phyloP scores from a whole-genome alignment of 164 flowering plant species.

The Vitis amurensis region DNA sequence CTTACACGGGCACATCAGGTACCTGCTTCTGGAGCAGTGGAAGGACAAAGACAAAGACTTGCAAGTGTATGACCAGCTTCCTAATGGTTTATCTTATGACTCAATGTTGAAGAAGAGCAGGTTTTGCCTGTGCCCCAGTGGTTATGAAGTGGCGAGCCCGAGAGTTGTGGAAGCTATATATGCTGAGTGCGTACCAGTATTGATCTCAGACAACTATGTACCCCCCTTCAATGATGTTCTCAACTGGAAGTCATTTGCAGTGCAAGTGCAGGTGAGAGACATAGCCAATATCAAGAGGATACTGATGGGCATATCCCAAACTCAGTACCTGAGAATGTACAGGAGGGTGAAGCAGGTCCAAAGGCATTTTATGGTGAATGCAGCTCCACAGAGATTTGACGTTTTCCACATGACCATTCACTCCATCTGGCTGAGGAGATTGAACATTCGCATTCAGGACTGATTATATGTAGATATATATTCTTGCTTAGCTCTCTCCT shows the following conservation, averaged over 20 bases:
- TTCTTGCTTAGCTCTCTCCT: too few relatives aligned
- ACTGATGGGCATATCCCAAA: slow-evolving; percentile 29
- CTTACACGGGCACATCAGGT: slow-evolving; percentile 51
- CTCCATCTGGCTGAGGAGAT: too few relatives aligned
- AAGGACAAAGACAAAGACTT: slow-evolving; percentile 45
- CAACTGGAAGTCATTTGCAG: slow-evolving; percentile 37
- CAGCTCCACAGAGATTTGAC: slow-evolving; percentile 32
- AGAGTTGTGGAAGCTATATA: slow-evolving; percentile 48
- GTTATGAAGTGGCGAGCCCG: slow-evolving; percentile 51
- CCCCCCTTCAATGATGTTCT: slow-evolving; percentile 44
- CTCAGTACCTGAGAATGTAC: slow-evolving; percentile 32
- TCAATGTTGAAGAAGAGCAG: slow-evolving; percentile 41
- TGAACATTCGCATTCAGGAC: slow-evolving; percentile 2
- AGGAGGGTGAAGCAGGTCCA: slow-evolving; percentile 39
- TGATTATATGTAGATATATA: too few relatives aligned
- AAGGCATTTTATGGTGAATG: slow-evolving; percentile 42
- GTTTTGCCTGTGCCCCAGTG: slow-evolving; percentile 64
- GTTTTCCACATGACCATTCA: slow-evolving; percentile 23
- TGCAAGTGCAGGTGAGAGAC: slow-evolving; percentile 27
- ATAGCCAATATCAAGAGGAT: slow-evolving; percentile 36
- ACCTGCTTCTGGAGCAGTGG: slow-evolving; percentile 47
- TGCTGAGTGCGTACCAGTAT: slow-evolving; percentile 43
- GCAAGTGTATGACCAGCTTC: slow-evolving; percentile 42
- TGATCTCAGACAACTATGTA: slow-evolving; percentile 38
- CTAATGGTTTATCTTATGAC: slow-evolving; percentile 32